Evolutionary conservation across 192 early-diverging fungal species (phyloP), one percentile per base, ranked within the genome.

Genomic region (Backusella westeae): DNA sequence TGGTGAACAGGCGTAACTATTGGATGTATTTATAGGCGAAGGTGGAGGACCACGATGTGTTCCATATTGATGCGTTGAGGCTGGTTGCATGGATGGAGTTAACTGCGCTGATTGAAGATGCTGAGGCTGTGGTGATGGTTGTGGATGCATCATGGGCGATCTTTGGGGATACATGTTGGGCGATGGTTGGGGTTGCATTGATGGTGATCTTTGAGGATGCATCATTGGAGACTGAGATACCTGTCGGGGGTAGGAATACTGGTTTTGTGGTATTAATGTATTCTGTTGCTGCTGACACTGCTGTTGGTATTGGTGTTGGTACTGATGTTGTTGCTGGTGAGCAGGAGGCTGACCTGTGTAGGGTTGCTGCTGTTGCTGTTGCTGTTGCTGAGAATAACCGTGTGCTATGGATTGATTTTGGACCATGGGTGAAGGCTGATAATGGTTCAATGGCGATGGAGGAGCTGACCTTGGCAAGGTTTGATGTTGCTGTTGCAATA

Each of bases 131-230:
- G 71, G 49, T 3, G 17, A 38, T 34, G 36, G 15, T 38, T 73
- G 71, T 35, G 52, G 49, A 19, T 73, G 71, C 29, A 39, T 59
- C 52, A 56, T 52, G 5, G 71, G 49, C 17, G 44, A 59, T 35
- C 49, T 32, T 73, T 73, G 71, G 8, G 71, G 8, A 21, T 73
- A n/a, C 32, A 59, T 38, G 15, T 23, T 52, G n/a, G 72, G 70
- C 0, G 70, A 71, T 7, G 49, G 29, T 14, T 73, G 72, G 9
- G 72, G 49, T 49, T 73, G 72, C 34, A 59, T 59, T 52, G 34
- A 34, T 1, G 72, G 49, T 23, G 46, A 59, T 23, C 49, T 34
- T 59, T 73, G 72, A 0, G 46, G 72, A n/a, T 73, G 72, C 9
- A 38, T 59, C 72, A 73, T 59, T 6, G 49, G 49, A 1, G 46